Conservation (phyloP, 768 basidiomycete genomes). For the Lyophyllum atratum region DNA sequence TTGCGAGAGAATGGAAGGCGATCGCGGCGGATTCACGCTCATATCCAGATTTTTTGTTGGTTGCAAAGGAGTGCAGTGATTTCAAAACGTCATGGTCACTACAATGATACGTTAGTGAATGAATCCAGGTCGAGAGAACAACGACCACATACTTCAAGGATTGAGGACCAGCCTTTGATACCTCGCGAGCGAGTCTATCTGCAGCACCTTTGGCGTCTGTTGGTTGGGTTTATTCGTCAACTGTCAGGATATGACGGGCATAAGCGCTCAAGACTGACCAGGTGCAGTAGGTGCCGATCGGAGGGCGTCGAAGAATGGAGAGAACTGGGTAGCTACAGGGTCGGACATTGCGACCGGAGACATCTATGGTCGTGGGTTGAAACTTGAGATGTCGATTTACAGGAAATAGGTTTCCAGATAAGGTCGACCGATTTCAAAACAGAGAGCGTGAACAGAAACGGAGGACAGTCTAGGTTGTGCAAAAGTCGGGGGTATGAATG, state of each 20-base stretch:
- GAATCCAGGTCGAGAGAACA: not conserved
- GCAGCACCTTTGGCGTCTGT: conserved; percentile 86
- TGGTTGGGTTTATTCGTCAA: conserved; percentile 13
- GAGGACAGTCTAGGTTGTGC: conserved; percentile 9
- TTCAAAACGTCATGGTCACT: conserved; percentile 67
- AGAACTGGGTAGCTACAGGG: conserved; percentile 42
- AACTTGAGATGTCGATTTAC: conserved; percentile 24
- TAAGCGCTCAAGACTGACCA: conserved; percentile 35
- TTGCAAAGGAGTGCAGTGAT: conserved; percentile 67
- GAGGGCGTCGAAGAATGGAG: conserved; percentile 51
- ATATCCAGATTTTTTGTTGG: conserved; percentile 85
- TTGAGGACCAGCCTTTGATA: conserved; percentile 63
- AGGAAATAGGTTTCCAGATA: conserved; percentile 24
- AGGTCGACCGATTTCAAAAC: not conserved
- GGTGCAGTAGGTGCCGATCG: conserved; percentile 63
- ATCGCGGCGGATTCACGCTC: conserved; percentile 88
- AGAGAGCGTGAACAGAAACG: not conserved
- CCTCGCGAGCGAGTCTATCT: conserved; percentile 74
- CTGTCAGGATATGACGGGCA: conserved; percentile 1
- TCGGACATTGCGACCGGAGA: conserved; percentile 56
- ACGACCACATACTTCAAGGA: conserved; percentile 53
- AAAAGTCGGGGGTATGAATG: conserved; percentile 5
- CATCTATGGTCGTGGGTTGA: conserved; percentile 33
- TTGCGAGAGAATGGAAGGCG: conserved; percentile 74
- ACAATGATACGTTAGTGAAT: conserved; percentile 1